Conservation (phyloP, 2,329 filamentous ascomycete species). For the Tolypocladium paradoxum region DNA sequence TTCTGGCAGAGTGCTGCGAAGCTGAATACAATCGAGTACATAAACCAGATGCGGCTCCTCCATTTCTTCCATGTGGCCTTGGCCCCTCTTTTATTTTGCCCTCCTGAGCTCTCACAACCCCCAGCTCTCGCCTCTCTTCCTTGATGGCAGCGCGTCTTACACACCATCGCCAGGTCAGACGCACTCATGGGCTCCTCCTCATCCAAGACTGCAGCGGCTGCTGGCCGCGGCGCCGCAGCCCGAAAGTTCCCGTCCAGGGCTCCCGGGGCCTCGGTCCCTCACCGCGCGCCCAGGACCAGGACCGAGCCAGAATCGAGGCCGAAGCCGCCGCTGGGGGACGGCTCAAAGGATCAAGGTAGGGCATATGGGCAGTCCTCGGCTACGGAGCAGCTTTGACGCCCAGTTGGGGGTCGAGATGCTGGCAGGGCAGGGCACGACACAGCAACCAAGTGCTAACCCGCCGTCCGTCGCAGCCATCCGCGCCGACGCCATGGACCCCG, state of each 20-base stretch:
- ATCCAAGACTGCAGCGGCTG: conserved; percentile 29
- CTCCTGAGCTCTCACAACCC: too few species aligned
- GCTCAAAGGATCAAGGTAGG: conserved; percentile 11
- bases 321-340: conserved; percentile 2
- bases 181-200: conserved; percentile 31
- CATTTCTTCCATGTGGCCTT: not conserved
- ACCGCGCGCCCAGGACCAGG: conserved; percentile 7
- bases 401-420: not conserved
- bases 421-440: not conserved
- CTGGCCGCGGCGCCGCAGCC: conserved; percentile 16
- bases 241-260: conserved; percentile 35
- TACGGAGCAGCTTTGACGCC: not conserved
- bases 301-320: not conserved
- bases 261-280: conserved; percentile 12
- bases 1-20: not conserved
- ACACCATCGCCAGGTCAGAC: not conserved
- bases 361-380: not conserved
- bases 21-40: too few species aligned
- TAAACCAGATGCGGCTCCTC: too few species aligned
- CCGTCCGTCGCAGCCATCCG: conserved; percentile 21
- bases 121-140: not conserved
- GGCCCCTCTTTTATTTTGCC: not conserved
- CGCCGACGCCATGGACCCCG: conserved; percentile 29
- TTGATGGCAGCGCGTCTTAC: not conserved
- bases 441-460: not conserved